Evolutionary conservation across 2,329 filamentous ascomycete genomes (phyloP), one percentile per base, ranked within the genome.

Genomic region (Aspergillus pseudoglaucus): DNA sequence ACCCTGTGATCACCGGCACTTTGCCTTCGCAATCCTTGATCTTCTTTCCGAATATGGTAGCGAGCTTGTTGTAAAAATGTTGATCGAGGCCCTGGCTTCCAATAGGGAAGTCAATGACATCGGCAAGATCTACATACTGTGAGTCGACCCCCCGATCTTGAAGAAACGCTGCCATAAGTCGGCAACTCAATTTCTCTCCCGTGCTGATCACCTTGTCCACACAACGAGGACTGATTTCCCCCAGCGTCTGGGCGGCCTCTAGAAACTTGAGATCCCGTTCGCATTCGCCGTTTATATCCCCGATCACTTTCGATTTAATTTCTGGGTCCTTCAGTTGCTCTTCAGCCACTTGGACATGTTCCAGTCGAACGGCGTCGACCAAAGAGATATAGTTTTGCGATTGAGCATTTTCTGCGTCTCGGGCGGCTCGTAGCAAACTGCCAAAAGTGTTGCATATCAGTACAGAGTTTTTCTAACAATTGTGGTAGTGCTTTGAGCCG

Each of bases 101-200:
- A 12, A 69, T 61, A 44, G 76, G 73, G 60, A 83, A 84, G 64
- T 87, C 82, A 63, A 96, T 79, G 44, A 89, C 75, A 59, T 95
- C 88, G 44, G 88, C 85, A 44, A 97, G 75, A 66, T 97, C 93
- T 50, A 98, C 83, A 63, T 91, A 97, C 67, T 93, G 85, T 10
- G 93, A 87, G 41, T 88, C 84, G 4, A 95, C 84, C 15, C 88
- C 85, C 60, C 80, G 78, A 61, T 95, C 90, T 63, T 86, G 83
- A 54, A 98, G 71, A 51, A 97, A 71, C 5, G 86, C 83, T 18
- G 91, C 81, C 86, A 98, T 90, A 67, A 93, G 93, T 27, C 85
- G 81, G 69, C 91, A 97, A 70, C 89, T 94, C 57, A 98, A 75
- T 73, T 95, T 97, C 77, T 98, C 93, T 47, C 93, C 93, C 58